Evolutionary conservation across 495 filamentous ascomycete species (phyloP).

Genomic region (Choiromyces venosus): DNA sequence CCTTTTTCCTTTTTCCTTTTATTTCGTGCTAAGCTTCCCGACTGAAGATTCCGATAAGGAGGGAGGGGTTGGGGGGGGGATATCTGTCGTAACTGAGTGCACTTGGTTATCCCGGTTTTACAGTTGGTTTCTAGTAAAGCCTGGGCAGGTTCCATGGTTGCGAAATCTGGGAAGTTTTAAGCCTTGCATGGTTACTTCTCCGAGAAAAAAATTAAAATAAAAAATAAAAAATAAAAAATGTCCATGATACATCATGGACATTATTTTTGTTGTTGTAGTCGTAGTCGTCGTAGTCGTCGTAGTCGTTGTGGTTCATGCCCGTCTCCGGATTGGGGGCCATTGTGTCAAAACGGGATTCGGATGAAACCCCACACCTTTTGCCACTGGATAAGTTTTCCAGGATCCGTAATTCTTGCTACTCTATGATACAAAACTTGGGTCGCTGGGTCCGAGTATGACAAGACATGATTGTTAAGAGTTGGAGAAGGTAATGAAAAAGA

Average conservation of each 20-base stretch:
- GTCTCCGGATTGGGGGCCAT: not conserved
- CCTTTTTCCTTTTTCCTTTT: not conserved
- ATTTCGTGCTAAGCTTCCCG: not conserved
- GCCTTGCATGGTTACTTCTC: not conserved
- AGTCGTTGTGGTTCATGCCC: not conserved
- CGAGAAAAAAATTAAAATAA: not conserved
- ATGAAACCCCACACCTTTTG: not conserved
- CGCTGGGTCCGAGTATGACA: not conserved
- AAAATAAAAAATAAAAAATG: not conserved
- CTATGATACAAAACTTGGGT: not conserved
- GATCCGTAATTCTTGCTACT: not conserved
- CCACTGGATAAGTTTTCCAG: not conserved
- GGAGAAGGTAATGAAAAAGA: no score
- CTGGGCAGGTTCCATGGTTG: not conserved
- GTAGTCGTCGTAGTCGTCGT: not conserved
- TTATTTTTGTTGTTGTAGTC: not conserved
- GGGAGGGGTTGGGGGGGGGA: no score
- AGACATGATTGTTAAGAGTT: not conserved
- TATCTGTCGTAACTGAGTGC: not conserved
- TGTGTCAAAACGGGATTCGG: not conserved
- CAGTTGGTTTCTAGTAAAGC: not conserved
- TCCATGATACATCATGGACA: not conserved
- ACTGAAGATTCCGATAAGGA: not conserved
- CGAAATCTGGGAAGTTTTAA: not conserved
- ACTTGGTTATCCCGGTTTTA: not conserved